Conservation (phyloP, 768 basidiomycete species). For the Solioccasus polychromus region DNA sequence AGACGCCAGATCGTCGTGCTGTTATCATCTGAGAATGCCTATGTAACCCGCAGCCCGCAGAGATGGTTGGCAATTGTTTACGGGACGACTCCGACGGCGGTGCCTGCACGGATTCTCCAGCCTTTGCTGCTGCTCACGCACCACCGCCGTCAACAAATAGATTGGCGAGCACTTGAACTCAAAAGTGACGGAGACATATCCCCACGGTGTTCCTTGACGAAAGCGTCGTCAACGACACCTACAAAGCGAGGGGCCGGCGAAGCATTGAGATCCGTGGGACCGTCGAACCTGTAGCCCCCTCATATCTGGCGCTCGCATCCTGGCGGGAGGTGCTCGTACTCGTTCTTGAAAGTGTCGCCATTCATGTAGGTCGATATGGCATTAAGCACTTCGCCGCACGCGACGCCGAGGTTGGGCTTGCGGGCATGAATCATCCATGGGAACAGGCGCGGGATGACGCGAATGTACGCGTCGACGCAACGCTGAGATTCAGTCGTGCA, state of each 20-base stretch:
- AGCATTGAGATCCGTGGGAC: constrained; percentile 58
- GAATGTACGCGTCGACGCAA: constrained; percentile 58
- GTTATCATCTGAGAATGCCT: no score
- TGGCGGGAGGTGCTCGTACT: constrained; percentile 44
- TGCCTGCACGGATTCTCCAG: constrained; percentile 17
- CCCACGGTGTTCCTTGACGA: constrained; percentile 44
- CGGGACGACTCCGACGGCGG: constrained; percentile 21
- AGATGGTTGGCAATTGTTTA: constrained; percentile 16
- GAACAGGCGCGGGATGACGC: constrained; percentile 49
- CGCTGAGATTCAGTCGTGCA: constrained; percentile 56
- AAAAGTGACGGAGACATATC: constrained; percentile 54
- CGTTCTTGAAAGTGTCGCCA: constrained; percentile 46
- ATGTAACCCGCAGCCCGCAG: constrained; percentile 16
- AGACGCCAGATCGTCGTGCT: no score
- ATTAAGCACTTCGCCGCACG: constrained; percentile 66
- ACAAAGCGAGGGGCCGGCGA: constrained; percentile 62
- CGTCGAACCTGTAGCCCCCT: constrained; percentile 60
- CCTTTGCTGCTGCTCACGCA: constrained; percentile 44
- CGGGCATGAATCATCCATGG: constrained; percentile 55
- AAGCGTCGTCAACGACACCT: constrained; percentile 46
- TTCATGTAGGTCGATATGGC: constrained; percentile 50
- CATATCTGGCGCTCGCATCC: constrained; percentile 41
- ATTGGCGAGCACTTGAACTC: constrained; percentile 50
- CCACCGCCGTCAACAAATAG: constrained; percentile 50
- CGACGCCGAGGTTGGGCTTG: constrained; percentile 50